Evolutionary conservation across 495 filamentous ascomycete genomes (phyloP).

Genomic region (Penicillium samsonianum): DNA sequence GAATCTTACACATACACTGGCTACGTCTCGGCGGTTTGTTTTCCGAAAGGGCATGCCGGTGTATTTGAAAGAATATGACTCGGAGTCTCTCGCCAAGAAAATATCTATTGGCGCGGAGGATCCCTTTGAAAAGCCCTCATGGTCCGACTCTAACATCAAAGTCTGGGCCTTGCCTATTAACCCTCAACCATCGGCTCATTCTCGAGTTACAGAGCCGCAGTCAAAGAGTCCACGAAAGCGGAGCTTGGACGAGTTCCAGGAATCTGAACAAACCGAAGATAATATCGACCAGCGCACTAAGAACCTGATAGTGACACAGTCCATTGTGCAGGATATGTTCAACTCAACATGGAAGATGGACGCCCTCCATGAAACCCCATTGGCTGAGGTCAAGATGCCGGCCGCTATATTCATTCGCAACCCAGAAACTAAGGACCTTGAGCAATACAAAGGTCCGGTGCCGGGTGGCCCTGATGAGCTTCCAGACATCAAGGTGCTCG

Average conservation of each 20-base stretch:
- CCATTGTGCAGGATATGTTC: constrained; percentile 78
- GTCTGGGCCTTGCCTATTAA: constrained; percentile 77
- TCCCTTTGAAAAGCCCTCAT: constrained; percentile 60
- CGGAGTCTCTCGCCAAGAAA: constrained; percentile 36
- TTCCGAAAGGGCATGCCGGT: constrained; percentile 81
- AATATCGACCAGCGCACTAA: constrained; percentile 30
- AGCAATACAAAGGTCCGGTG: constrained; percentile 65
- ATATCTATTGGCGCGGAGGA: constrained; percentile 25
- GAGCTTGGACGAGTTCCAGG: constrained; percentile 58
- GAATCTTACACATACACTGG: constrained; percentile 77
- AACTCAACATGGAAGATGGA: constrained; percentile 74
- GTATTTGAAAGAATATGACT: constrained; percentile 61
- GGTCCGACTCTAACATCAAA: constrained; percentile 69
- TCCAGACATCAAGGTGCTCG: constrained; percentile 70
- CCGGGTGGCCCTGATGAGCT: constrained; percentile 51
- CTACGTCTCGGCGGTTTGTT: constrained; percentile 82
- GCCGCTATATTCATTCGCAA: constrained; percentile 71
- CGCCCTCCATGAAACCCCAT: constrained; percentile 59
- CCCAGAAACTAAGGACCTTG: constrained; percentile 60
- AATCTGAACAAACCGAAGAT: constrained; percentile 23
- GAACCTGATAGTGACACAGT: constrained; percentile 55
- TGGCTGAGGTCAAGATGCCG: constrained; percentile 66
- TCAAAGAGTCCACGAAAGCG: constrained; percentile 57
- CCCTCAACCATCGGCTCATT: constrained; percentile 22
- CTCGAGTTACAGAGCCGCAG: constrained; percentile 10